phyloP scores from a whole-genome alignment of 164 flowering plant species.

The Sextonia rubra region DNA sequence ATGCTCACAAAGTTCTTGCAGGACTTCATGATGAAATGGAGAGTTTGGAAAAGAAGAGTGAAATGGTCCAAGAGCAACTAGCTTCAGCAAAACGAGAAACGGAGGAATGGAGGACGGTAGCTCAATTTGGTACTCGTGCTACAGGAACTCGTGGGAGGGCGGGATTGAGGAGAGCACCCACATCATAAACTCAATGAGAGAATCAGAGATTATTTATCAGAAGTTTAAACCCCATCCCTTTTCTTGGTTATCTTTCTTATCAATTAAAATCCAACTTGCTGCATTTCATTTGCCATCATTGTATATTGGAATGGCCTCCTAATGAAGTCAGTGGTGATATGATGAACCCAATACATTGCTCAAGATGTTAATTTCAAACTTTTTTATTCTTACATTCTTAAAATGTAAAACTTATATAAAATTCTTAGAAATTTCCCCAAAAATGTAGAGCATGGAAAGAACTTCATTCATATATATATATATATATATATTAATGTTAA shows the following conservation, averaged over 20 bases:
- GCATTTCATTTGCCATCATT: background rate
- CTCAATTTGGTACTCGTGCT: conserved; percentile 23
- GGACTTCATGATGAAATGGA: conserved; percentile 75
- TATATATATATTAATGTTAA: too few species aligned
- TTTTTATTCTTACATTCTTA: too few species aligned
- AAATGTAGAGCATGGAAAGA: too few species aligned
- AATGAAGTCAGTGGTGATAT: too few species aligned
- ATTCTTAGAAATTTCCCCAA: too few species aligned
- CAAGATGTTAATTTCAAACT: too few species aligned
- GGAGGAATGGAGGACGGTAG: conserved; percentile 42
- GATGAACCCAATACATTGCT: too few species aligned
- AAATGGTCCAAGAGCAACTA: conserved; percentile 67
- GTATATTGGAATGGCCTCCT: background rate
- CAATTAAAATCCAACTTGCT: background rate
- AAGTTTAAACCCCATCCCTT: background rate
- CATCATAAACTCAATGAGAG: conserved; percentile 12
- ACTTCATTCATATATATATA: too few species aligned
- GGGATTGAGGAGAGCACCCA: conserved; percentile 29
- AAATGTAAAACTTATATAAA: too few species aligned
- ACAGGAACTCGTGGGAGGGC: conserved; percentile 49
- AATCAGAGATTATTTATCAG: background rate
- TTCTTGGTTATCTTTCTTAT: background rate
- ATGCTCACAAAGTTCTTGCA: conserved; percentile 62
- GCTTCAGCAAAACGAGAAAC: conserved; percentile 82
- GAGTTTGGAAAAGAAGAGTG: conserved; percentile 51